Base-by-base conservation (phyloP, 495 filamentous ascomycete genomes). In the Jackrogersella multiformis region DNA sequence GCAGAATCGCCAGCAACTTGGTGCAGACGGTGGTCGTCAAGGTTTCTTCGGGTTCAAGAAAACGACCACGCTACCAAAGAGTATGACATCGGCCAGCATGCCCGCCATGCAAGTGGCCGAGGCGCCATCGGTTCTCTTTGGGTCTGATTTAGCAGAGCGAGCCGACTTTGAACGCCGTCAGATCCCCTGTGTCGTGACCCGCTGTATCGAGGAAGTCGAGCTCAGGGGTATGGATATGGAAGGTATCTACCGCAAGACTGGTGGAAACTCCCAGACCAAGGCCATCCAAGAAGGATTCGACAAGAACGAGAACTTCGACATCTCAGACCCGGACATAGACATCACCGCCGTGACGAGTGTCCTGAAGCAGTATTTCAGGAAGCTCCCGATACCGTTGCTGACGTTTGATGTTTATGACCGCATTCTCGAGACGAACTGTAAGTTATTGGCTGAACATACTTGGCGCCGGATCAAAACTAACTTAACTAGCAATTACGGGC, bases 141-240 rank as follows among this genome's bases (percentile, higher is more conserved):
- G 96, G 21, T 94, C 93, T 5, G 96, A 98, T 36, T 84, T 99
- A 46, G 85, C 90, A 54, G 88, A 90, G 59, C 87, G 96, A 51
- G 90, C 92, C 74, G 94, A 97, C 54, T 92, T 87, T 72, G 96
- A 99, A 76, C 91, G 91, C 64, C 88, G 91, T 39, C 87, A 92
- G 56, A 95, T 99, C 61, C 96, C 96, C 20, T 87, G 87, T 72
- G 90, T 99, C 46, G 89, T 99, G 36, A 92, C 89, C 56, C 90
- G 93, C 49, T 99, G 96, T 79, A 97, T 99, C 70, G 92, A 97
- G 73, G 95, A 99, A 79, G 96, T 99, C 55, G 95, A 98, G 77
- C 77, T 95, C 20, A 89, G 96, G 77, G 95, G 95, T 41, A 97
- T 99, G 93, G 93, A 98, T 73, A 86, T 96, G 74, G 94, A 98